These are phyloP conservation scores for Adenanthera pavonina DNA, from an alignment of 306 rosid genomes.

Conservation along the genomic window DNA sequence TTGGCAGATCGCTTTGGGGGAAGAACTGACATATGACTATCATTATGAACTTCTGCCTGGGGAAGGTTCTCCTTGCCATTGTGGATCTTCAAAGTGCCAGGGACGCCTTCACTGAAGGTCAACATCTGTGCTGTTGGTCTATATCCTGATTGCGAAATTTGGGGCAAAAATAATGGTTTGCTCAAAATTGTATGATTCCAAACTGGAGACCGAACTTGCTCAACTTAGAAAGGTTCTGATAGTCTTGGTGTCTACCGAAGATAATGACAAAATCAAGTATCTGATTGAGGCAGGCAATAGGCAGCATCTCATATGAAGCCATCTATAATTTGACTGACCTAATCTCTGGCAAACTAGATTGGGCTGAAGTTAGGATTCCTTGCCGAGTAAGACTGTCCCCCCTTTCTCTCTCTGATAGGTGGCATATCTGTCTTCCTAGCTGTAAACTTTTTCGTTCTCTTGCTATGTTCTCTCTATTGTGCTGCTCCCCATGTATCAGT, in stretches of 20 bases:
- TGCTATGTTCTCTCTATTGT: conserved; percentile 11
- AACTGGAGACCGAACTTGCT: not conserved
- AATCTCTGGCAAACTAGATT: conserved; percentile 8
- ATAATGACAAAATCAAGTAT: conserved; percentile 25
- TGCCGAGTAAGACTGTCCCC: not conserved
- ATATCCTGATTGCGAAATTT: conserved; percentile 36
- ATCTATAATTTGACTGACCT: conserved; percentile 2
- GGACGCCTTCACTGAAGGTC: conserved; percentile 61
- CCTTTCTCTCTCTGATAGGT: conserved; percentile 26
- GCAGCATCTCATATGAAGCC: conserved; percentile 16
- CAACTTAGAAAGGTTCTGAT: conserved; percentile 10
- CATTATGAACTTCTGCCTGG: conserved; percentile 61
- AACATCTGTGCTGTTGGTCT: conserved; percentile 18
- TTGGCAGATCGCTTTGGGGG: conserved; percentile 86
- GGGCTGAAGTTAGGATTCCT: conserved; percentile 13
- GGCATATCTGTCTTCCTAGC: conserved; percentile 30
- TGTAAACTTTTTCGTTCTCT: conserved; percentile 18
- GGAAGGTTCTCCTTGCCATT: conserved; percentile 72
- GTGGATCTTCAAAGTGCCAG: conserved; percentile 67
- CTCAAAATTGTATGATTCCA: conserved; percentile 17
- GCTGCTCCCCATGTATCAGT: conserved; percentile 12
- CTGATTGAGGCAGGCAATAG: conserved; percentile 8
- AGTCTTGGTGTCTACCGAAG: conserved; percentile 9
- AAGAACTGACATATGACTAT: conserved; percentile 79
- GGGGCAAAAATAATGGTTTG: conserved; percentile 24